phyloP scores from a whole-genome alignment of 2,329 filamentous ascomycete genomes.

The Trichoderma sp. region DNA sequence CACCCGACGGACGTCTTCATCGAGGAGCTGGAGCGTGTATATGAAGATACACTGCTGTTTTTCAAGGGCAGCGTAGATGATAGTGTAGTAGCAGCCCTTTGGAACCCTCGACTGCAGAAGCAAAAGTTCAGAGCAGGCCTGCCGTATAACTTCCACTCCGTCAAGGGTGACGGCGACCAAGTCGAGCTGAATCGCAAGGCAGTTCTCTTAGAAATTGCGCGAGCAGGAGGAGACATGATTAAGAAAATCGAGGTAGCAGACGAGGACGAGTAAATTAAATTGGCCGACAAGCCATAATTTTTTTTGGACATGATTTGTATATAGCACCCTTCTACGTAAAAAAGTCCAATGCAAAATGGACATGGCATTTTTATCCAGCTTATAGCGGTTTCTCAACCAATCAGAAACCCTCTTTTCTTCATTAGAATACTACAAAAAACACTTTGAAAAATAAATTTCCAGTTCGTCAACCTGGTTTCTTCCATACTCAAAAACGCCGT shows the following conservation, averaged over 20 bases:
- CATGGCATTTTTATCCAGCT: neutral
- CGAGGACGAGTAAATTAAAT: constrained; percentile 20
- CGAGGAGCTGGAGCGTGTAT: constrained; percentile 66
- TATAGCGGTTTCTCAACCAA: neutral
- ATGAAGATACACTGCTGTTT: constrained; percentile 72
- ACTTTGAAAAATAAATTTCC: neutral
- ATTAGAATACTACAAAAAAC: constrained; percentile 12
- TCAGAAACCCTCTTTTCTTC: neutral
- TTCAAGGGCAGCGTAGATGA: constrained; percentile 69
- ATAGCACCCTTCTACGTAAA: neutral
- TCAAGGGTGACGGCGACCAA: constrained; percentile 44
- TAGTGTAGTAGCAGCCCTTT: constrained; percentile 56
- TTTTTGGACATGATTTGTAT: neutral
- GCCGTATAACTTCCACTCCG: constrained; percentile 57
- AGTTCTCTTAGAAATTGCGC: constrained; percentile 72
- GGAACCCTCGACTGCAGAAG: constrained; percentile 55
- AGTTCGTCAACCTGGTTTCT: constrained; percentile 19
- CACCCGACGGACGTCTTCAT: constrained; percentile 66
- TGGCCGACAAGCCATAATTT: neutral
- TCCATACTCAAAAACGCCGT: constrained; percentile 33
- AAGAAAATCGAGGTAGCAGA: constrained; percentile 59
- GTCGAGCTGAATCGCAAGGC: constrained; percentile 67
- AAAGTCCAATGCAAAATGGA: neutral
- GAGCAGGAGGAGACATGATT: constrained; percentile 67
- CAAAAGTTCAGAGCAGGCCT: constrained; percentile 71